Conservation (phyloP, 176 grass and related monocot species). For the Cymbopogon citratus region DNA sequence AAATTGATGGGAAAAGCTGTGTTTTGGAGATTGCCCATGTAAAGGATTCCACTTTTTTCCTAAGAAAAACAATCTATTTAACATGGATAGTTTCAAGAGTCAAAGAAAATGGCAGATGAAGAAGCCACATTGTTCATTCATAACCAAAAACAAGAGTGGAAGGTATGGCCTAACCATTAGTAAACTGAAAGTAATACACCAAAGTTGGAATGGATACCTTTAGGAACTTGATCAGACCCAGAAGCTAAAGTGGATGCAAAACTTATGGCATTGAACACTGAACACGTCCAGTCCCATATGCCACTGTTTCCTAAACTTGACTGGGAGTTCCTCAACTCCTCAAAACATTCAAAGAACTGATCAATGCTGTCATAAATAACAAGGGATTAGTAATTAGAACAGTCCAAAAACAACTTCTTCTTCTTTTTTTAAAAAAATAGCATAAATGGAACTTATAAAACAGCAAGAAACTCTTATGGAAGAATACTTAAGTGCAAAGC, state of each 20-base stretch:
- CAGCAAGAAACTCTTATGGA: neutral
- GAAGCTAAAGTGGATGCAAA: slow-evolving; percentile 88
- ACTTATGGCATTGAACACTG: slow-evolving; percentile 92
- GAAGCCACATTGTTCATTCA: slow-evolving; percentile 1
- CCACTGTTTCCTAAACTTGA: slow-evolving; percentile 64
- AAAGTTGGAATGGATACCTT: slow-evolving; percentile 50
- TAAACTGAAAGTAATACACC: slow-evolving; percentile 3
- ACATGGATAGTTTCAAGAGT: neutral
- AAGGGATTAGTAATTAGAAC: slow-evolving; percentile 28
- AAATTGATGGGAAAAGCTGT: neutral
- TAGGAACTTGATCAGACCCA: slow-evolving; percentile 72
- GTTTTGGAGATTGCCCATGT: neutral
- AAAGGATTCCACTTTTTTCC: neutral
- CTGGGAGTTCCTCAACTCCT: slow-evolving; percentile 85
- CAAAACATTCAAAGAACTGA: slow-evolving; percentile 99
- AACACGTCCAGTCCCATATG: slow-evolving; percentile 99
- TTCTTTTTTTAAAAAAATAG: neutral
- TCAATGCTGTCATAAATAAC: slow-evolving; percentile 76
- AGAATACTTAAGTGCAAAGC: neutral
- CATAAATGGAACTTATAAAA: neutral
- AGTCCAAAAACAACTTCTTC: neutral
- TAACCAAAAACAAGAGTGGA: neutral
- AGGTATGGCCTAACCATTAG: neutral
- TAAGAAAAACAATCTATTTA: neutral
- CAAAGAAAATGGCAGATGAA: slow-evolving; percentile 5